These are phyloP conservation scores for Haberlea rhodopensis DNA, from an alignment of 257 asterid genomes.

Conservation along the genomic window DNA sequence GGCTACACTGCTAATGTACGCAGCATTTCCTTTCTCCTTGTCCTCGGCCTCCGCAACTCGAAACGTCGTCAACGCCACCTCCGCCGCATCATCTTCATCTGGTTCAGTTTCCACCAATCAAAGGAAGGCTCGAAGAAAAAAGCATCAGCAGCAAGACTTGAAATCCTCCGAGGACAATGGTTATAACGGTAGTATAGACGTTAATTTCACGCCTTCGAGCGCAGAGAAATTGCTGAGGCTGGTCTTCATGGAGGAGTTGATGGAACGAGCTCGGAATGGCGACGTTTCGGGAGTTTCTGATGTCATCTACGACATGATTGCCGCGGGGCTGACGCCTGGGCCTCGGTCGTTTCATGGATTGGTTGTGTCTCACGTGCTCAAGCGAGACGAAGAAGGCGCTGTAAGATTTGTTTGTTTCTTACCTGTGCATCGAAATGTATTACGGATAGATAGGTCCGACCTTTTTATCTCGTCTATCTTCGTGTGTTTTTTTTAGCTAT, in stretches of 20 bases:
- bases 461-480: no score
- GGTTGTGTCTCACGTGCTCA: slow-evolving; percentile 77
- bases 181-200: slow-evolving; percentile 29
- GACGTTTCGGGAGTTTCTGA: slow-evolving; percentile 74
- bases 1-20: slow-evolving; percentile 42
- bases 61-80: slow-evolving; percentile 34
- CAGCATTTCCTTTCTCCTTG: slow-evolving; percentile 43
- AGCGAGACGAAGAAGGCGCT: slow-evolving; percentile 78
- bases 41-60: slow-evolving; percentile 39
- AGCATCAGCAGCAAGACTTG: slow-evolving; percentile 43
- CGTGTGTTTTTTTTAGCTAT: no score
- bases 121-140: slow-evolving; percentile 62
- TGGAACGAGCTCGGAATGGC: slow-evolving; percentile 70
- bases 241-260: slow-evolving; percentile 93
- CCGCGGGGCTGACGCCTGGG: slow-evolving; percentile 95
- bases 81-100: slow-evolving; percentile 29
- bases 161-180: slow-evolving; percentile 47
- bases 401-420: slow-evolving; percentile 33
- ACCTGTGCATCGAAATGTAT: background rate
- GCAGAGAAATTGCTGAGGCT: slow-evolving; percentile 84
- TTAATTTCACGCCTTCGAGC: slow-evolving; percentile 54
- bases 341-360: slow-evolving; percentile 93
- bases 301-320: slow-evolving; percentile 91
- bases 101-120: slow-evolving; percentile 50
- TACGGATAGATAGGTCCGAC: background rate